A percentile compares a stretch with the other conserved stretches of the same genome.
These are phyloP conservation scores for Sporothrix pseudoabietina DNA, from an alignment of 2,329 filamentous ascomycete species.

Conservation along the genomic window DNA sequence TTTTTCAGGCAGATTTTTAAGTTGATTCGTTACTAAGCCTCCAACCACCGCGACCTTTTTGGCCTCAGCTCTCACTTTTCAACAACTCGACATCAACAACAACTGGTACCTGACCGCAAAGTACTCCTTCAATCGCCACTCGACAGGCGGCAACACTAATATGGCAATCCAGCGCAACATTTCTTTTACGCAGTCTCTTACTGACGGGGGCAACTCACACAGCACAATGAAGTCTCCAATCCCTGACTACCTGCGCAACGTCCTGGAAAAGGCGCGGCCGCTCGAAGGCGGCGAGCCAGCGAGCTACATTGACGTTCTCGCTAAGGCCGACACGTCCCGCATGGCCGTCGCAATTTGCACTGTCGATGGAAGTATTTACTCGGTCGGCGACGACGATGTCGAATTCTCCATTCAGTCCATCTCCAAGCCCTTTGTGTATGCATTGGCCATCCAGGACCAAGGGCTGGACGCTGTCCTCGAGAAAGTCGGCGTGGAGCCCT, in stretches of 20 bases:
- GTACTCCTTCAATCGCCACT: background rate
- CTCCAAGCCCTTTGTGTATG: slow-evolving; percentile 21
- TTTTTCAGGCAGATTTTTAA: background rate
- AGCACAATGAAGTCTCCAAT: slow-evolving; percentile 17
- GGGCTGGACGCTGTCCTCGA: slow-evolving; percentile 3
- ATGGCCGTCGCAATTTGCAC: background rate
- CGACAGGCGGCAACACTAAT: background rate
- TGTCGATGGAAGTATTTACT: slow-evolving; percentile 16
- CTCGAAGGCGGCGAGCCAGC: slow-evolving; percentile 7
- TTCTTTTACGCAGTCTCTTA: background rate
- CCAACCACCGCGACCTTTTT: background rate
- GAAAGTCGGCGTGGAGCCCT: slow-evolving; percentile 22
- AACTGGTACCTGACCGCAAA: background rate
- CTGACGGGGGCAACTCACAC: background rate
- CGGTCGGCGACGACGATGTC: slow-evolving; percentile 13
- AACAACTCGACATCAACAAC: background rate
- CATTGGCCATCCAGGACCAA: slow-evolving; percentile 20
- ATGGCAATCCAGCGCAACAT: background rate
- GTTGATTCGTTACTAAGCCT: background rate
- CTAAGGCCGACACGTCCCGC: slow-evolving; percentile 11
- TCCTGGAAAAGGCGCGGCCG: slow-evolving; percentile 10
- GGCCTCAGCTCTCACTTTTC: background rate
- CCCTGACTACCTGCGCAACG: slow-evolving; percentile 21
- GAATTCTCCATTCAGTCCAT: slow-evolving; percentile 26
- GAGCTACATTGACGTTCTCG: slow-evolving; percentile 22